Evolutionary conservation across 352 stramenopile species (phyloP), one percentile per base, ranked within the genome.

Genomic region (Phytophthora citricola): DNA sequence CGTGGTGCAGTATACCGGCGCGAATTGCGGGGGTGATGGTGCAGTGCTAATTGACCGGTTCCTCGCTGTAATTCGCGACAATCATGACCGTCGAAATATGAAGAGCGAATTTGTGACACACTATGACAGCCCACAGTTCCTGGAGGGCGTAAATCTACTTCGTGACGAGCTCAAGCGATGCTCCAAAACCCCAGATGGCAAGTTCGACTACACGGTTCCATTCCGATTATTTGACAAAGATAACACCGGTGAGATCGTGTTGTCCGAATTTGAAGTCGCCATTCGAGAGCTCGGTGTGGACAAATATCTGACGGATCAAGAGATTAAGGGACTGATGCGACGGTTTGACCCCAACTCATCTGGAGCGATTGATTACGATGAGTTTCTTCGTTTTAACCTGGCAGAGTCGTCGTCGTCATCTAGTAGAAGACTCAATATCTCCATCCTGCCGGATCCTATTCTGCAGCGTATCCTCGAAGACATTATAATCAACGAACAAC

Each of bases 21-120:
- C 86, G n/a, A 83, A 89, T 66, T 94, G 84, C 54, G 81, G 84
- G 31, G 86, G 84, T 0, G 78, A 85, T 56, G 84, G 84, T 14
- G 69, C 74, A 0, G 71, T 94, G 1, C 54, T 94, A 6, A 87
- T 94, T 45, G 86, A 94, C 64, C 79, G 86, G 15, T 94, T 94
- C 47, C 49, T 93, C 15, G 77, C 83, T 11, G 75, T 71, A 4
- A 72, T 93, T 27, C 84, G 84, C 36, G 85, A 91, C 50, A 90
- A 83, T 12, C 70, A 73, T 36, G 84, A 94, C 31, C 82, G 86
- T 7, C 71, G 84, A 57, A 94, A 92, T 61, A 94, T 93, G 86
- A 92, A 92, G 53, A 88, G 82, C 58, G 86, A 92, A 50, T 94
- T 91, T 66, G 68, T 93, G 29, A 94, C 84, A 2, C 83, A 92